Base-by-base conservation (phyloP, 176 grass and related monocot genomes). In the Puccinellia tenuiflora region DNA sequence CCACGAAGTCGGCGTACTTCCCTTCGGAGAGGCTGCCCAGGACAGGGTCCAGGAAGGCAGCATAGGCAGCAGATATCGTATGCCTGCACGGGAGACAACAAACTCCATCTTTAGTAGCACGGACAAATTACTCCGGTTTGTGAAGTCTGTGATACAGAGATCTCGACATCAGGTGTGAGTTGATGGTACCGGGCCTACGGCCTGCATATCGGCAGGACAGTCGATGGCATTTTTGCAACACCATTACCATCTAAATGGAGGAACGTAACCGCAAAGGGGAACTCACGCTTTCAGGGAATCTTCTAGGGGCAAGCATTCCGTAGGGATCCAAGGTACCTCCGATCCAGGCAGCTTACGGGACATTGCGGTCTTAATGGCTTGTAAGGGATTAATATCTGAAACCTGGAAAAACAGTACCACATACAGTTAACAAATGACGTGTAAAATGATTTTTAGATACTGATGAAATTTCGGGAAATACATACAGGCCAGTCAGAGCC, bases 401-500 rank as follows among this genome's bases (percentile, higher is more conserved):
- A 99, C 85, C 96, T 99, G 85, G 4, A 81, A 73, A 47, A 70
- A n/a, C 29, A 52, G 21, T 11, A 4, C 50, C 17, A 59, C 1
- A 21, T 25, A 43, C 37, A 40, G 46, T 61, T 40, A 5, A 70
- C 3, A 33, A 35, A 2, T 66, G 7, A 66, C 21, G 4, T 21
- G 17, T 66, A 0, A 10, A 31, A 18, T 5, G 9, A 39, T 12
- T 37, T n/a, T 39, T 11, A 79, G 21, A 30, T 28, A 15, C 24
- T 56, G 7, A 76, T 63, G 33, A 61, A 33, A 1, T 38, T 80
- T 73, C 22, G 0, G 37, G 68, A 48, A 68, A 64, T 18, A 60
- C 80, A 46, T 85, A 99, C 89, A n/a, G 96, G 96, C 89, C 93
- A 99, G 29, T 99, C 93, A 78, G 96, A 99, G 74, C 96, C 93